Base-by-base conservation (phyloP, 2,329 filamentous ascomycete species). In the Colletotrichum chlorophyti region DNA sequence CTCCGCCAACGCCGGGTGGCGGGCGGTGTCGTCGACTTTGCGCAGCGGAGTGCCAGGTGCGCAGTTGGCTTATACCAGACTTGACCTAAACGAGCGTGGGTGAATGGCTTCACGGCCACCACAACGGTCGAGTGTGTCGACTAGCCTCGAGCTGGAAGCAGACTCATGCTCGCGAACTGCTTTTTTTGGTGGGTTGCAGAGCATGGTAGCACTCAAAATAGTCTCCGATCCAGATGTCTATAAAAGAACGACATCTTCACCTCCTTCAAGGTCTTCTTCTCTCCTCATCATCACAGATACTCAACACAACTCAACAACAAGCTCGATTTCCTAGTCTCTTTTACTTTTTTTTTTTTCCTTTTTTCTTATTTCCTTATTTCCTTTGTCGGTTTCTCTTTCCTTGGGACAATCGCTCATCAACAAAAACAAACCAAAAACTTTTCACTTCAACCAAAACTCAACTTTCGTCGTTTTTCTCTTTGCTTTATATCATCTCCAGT, bases 291-390 rank as follows among this genome's bases (percentile, higher is more conserved):
- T 45, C 57, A 60, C 26, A 45, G 19, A 38, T 19, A 24, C 35
- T 47, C 17, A 32, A 15, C 14, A 19, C 19, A 60, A 19, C 26
- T 34, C 26, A 34, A 14, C 38, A 34, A 55, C 40, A 27, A 31
- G 9, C 19, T 41, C 24, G 14, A 19, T 24, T 35, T 47, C 29
- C 29, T 23, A 32, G 15, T 17, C 5, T 15, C n/a, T 29, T 31
- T 42, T 24, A 26, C n/a, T 37, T 42, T 37, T 31, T n/a, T 35
- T 10, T 19, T 34, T 34, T 41, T 15, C 11, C 23, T 23, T 24
- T 50, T 38, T 58, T 43, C 24, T 34, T 14, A 29, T 53, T 47
- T 61, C 38, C 54, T 59, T 59, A 31, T 61, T 40, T 59, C 48
- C 38, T 61, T 53, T 53, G 48, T 59, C 43, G 26, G 19, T 48